These are phyloP conservation scores for Aegle marmelos DNA, from an alignment of 345 rosid genomes.

Conservation along the genomic window DNA sequence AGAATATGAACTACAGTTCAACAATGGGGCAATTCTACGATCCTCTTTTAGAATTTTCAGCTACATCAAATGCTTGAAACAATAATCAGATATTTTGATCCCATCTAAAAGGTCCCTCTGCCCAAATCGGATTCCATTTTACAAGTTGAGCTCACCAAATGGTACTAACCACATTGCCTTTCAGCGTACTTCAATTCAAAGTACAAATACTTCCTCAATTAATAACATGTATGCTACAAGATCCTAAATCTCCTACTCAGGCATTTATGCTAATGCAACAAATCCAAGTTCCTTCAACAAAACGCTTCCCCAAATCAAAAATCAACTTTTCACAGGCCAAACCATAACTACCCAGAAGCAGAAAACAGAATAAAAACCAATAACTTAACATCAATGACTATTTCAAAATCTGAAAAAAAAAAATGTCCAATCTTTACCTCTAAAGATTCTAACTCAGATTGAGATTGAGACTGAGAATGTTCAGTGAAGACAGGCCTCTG, in stretches of 20 bases:
- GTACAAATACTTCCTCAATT: background rate
- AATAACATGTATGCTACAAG: background rate
- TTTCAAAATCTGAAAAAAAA: background rate
- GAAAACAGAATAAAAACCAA: background rate
- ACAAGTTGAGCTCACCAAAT: background rate
- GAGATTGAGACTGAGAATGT: conserved; percentile 11
- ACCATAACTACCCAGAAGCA: background rate
- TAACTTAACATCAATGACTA: background rate
- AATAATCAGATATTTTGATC: background rate
- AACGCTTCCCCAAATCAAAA: conserved; percentile 14
- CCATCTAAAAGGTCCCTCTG: too few relatives aligned
- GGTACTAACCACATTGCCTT: background rate
- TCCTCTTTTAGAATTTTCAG: background rate
- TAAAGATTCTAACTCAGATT: background rate
- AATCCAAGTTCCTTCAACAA: background rate
- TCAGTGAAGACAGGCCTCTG: conserved; percentile 14
- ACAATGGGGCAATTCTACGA: background rate
- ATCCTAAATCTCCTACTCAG: background rate
- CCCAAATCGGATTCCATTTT: background rate
- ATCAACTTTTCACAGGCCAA: conserved; percentile 1
- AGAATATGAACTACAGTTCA: background rate
- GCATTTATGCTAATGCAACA: background rate
- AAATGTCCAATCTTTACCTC: conserved; percentile 22
- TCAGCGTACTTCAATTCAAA: background rate
- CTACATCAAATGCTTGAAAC: background rate